Conservation (phyloP, 1,139 yeast species). For the Hemisphaericaspora subhashii region DNA sequence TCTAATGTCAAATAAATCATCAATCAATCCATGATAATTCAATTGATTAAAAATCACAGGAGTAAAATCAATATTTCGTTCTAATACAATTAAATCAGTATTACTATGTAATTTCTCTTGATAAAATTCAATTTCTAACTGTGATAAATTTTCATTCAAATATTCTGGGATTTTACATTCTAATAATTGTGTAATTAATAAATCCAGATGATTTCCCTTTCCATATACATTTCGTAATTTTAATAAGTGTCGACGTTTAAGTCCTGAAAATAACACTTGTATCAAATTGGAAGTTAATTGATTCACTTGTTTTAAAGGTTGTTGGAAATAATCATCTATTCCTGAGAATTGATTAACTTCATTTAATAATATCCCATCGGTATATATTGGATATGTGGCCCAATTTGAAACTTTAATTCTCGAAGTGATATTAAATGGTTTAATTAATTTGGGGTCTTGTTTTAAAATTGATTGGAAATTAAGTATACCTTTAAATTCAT, state of each 20-base stretch:
- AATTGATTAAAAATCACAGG: slow-evolving; percentile 75
- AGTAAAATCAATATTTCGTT: slow-evolving; percentile 70
- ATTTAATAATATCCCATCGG: slow-evolving; percentile 26
- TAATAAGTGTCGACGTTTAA: slow-evolving; percentile 16
- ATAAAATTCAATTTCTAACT: slow-evolving; percentile 40
- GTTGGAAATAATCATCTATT: slow-evolving; percentile 29
- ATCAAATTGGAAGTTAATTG: slow-evolving; percentile 27
- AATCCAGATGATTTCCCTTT: slow-evolving; percentile 40
- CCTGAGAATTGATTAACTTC: slow-evolving; percentile 23
- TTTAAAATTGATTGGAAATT: slow-evolving; percentile 21
- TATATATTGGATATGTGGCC: slow-evolving; percentile 30
- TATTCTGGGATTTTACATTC: slow-evolving; percentile 30
- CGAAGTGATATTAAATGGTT: slow-evolving; percentile 19
- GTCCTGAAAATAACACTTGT: slow-evolving; percentile 22
- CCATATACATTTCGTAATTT: slow-evolving; percentile 41
- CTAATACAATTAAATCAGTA: slow-evolving; percentile 70
- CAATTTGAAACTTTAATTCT: slow-evolving; percentile 32
- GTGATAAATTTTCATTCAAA: slow-evolving; percentile 28
- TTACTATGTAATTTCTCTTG: slow-evolving; percentile 38
- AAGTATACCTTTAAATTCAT: slow-evolving; percentile 21
- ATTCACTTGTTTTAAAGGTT: slow-evolving; percentile 36
- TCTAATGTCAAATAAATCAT: slow-evolving; percentile 62
- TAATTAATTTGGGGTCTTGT: slow-evolving; percentile 5
- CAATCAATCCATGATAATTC: slow-evolving; percentile 79
- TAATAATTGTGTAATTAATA: slow-evolving; percentile 28